Percentiles rank a stretch among this genome's conserved stretches.
phyloP scores from a whole-genome alignment of 176 grass and related monocot species.

The Oryza glaberrima region DNA sequence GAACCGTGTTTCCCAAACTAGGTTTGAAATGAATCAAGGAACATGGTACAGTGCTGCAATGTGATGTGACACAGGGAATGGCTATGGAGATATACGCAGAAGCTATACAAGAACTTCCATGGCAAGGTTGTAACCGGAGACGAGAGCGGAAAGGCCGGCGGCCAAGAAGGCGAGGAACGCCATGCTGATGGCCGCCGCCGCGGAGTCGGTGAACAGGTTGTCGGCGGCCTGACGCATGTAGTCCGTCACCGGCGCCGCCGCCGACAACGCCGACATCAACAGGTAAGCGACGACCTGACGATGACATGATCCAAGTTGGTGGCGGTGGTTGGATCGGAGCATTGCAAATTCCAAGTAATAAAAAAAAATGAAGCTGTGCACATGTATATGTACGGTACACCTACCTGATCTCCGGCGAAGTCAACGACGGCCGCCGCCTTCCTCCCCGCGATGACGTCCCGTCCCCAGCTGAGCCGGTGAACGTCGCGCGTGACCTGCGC shows the following conservation, averaged over 20 bases:
- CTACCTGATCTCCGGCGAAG: conserved; percentile 81
- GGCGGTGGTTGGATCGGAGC: not conserved
- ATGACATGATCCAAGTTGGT: not conserved
- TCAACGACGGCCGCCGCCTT: conserved; percentile 43
- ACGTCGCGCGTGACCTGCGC: conserved; percentile 53
- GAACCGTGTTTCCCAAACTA: not conserved
- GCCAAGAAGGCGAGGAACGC: conserved; percentile 70
- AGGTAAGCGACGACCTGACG: conserved; percentile 55
- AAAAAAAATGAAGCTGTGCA: too few species aligned
- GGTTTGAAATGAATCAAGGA: not conserved
- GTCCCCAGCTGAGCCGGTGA: conserved; percentile 46
- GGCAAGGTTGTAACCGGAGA: conserved; percentile 71
- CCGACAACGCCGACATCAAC: conserved; percentile 55
- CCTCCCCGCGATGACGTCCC: conserved; percentile 44
- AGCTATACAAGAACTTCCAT: conserved; percentile 54
- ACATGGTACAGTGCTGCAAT: too few species aligned
- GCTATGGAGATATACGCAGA: too few species aligned
- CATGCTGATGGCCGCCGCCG: conserved; percentile 67
- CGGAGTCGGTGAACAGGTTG: conserved; percentile 66
- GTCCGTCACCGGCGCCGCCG: conserved; percentile 71
- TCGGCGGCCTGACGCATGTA: conserved; percentile 53
- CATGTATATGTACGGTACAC: not conserved
- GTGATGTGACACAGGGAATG: too few species aligned
- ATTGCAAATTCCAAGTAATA: too few species aligned
- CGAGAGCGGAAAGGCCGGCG: conserved; percentile 56